Conservation (phyloP, 2,329 filamentous ascomycete species). For the Penicillium aurantiogriseum region DNA sequence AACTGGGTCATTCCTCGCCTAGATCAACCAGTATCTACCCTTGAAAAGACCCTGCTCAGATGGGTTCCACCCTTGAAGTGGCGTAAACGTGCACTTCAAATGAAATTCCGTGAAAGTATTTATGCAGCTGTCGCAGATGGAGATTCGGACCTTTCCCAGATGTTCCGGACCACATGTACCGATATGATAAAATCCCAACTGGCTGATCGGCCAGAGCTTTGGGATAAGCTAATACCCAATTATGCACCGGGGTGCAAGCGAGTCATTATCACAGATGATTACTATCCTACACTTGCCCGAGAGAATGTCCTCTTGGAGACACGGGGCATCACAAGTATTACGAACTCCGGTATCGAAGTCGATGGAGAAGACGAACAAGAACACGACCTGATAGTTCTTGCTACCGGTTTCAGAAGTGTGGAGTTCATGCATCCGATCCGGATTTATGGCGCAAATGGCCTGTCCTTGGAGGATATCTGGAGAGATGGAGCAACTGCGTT, state of each 20-base stretch:
- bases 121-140: slow-evolving; percentile 45
- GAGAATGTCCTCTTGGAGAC: slow-evolving; percentile 47
- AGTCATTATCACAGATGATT: slow-evolving; percentile 20
- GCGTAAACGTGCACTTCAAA: slow-evolving; percentile 51
- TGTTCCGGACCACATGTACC: slow-evolving; percentile 40
- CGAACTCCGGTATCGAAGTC: slow-evolving; percentile 49
- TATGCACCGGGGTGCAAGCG: slow-evolving; percentile 23
- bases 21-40: slow-evolving; percentile 48
- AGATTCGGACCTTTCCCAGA: slow-evolving; percentile 41
- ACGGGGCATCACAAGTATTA: slow-evolving; percentile 47
- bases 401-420: slow-evolving; percentile 59
- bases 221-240: slow-evolving; percentile 54
- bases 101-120: slow-evolving; percentile 56
- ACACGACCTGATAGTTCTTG: slow-evolving; percentile 57
- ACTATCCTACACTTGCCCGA: slow-evolving; percentile 20
- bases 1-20: slow-evolving; percentile 59
- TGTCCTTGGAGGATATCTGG: slow-evolving; percentile 54
- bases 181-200: slow-evolving; percentile 49
- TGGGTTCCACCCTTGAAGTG: slow-evolving; percentile 54
- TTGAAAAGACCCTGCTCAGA: slow-evolving; percentile 45
- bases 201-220: slow-evolving; percentile 50
- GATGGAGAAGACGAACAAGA: slow-evolving; percentile 42
- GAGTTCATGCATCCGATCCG: slow-evolving; percentile 60
- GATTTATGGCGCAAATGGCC: slow-evolving; percentile 48
- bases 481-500: slow-evolving; percentile 51